phyloP scores from a whole-genome alignment of 768 basidiomycete species.

The Chalciporus chontae region DNA sequence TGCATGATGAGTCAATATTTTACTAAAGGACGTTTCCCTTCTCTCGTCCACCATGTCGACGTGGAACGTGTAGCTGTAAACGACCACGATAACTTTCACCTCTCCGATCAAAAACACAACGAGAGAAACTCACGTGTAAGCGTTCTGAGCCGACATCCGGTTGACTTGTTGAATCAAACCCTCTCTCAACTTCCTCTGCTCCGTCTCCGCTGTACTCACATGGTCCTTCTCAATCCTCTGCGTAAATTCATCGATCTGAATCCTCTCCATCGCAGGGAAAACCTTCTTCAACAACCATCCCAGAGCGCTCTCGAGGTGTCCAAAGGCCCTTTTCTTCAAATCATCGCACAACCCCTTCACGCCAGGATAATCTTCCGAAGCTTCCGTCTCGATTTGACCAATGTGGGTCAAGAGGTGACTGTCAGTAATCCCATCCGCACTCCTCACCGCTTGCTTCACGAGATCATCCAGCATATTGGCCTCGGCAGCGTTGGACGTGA shows the following conservation, averaged over 20 bases:
- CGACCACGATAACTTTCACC: background rate
- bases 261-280: slow-evolving; percentile 3
- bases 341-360: background rate
- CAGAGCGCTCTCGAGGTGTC: background rate
- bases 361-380: background rate
- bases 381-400: background rate
- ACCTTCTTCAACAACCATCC: slow-evolving; percentile 8
- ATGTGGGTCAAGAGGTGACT: slow-evolving; percentile 14
- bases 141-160: background rate
- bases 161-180: slow-evolving; percentile 21
- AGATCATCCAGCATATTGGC: background rate
- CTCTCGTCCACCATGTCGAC: slow-evolving; percentile 2
- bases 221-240: background rate
- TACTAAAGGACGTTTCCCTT: background rate
- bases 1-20: background rate
- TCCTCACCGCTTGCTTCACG: slow-evolving; percentile 4
- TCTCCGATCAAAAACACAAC: background rate
- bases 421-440: slow-evolving; percentile 3
- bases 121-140: slow-evolving; percentile 9
- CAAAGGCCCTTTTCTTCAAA: background rate
- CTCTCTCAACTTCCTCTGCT: slow-evolving; percentile 10
- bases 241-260: slow-evolving; percentile 1
- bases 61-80: slow-evolving; percentile 9
- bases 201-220: slow-evolving; percentile 2
- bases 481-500: background rate